Evolutionary conservation across 2,329 filamentous ascomycete species (phyloP), one percentile per base, ranked within the genome.

Genomic region (Calycina herbarum): DNA sequence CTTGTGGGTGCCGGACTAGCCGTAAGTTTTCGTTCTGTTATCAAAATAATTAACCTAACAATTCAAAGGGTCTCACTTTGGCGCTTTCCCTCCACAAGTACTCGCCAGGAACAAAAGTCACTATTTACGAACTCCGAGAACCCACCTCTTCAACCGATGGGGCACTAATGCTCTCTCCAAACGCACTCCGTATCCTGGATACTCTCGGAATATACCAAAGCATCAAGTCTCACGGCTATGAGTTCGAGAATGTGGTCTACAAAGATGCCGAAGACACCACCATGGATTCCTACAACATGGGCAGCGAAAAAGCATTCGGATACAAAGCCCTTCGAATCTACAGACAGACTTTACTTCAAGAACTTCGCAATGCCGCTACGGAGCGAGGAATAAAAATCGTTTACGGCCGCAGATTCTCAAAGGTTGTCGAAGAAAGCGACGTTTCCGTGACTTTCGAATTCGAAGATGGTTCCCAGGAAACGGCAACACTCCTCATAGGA

Each of bases 121-220:
- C 76, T 2, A 74, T 87, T 57, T 86, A 85, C 65, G 85, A 87
- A 66, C 76, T 78, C 6, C 78, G 81, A 10, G 66, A 75, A 0
- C 77, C 77, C 0, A 77, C 80, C 1, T 77, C 80, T 2, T 77
- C 81, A 67, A 80, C 81, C 31, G 82, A 82, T 17, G 85, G 85
- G 1, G 83, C 82, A 1, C 77, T 87, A 33, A 85, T 86, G 81
- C 79, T 87, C 2, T 85, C 84, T 0, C 85, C 85, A 13, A 87
- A 87, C 62, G 83, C 84, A 0, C 79, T 88, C 1, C 78, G 79
- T 2, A 78, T 86, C 54, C 78, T 88, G 0, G 83, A 87, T 69
- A 72, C 70, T 0, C 73, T 87, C 0, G 80, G 78, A 0, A 75
- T 85, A 2, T 84, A 84, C 69, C 40, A 77, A 0, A 76, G 77